Evolutionary conservation across 202 grass and related monocot genomes (phyloP).

Genomic region (Alloteropsis angusta): DNA sequence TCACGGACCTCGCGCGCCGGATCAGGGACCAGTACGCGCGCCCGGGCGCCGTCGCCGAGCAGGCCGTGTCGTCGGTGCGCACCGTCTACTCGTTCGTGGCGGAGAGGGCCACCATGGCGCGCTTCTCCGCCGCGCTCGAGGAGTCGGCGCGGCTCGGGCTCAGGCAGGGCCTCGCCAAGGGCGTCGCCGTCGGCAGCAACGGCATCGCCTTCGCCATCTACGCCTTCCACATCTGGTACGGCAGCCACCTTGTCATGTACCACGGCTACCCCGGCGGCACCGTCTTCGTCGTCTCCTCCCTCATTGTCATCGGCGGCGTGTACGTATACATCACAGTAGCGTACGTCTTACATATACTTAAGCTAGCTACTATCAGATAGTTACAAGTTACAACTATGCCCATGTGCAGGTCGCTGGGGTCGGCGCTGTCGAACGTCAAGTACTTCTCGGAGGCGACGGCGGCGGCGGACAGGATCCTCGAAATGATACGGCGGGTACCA

Average conservation of each 20-base stretch:
- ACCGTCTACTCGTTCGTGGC: slow-evolving; percentile 63
- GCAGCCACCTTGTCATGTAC: slow-evolving; percentile 72
- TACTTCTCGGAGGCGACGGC: slow-evolving; percentile 76
- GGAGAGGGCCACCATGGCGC: slow-evolving; percentile 41
- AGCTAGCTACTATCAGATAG: too few relatives aligned
- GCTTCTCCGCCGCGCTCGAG: slow-evolving; percentile 50
- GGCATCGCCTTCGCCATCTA: slow-evolving; percentile 60
- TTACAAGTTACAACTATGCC: too few relatives aligned
- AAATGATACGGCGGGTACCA: slow-evolving; percentile 52
- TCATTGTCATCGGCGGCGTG: slow-evolving; percentile 53
- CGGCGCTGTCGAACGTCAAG: slow-evolving; percentile 65
- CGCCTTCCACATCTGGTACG: slow-evolving; percentile 72
- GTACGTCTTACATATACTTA: too few relatives aligned
- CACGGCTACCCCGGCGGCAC: slow-evolving; percentile 56
- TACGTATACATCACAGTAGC: background rate
- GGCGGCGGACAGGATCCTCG: slow-evolving; percentile 43
- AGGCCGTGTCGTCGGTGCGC: slow-evolving; percentile 57
- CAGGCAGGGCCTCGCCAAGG: slow-evolving; percentile 66
- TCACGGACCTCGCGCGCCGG: slow-evolving; percentile 40
- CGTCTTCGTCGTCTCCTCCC: slow-evolving; percentile 42
- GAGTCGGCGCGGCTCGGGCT: slow-evolving; percentile 48
- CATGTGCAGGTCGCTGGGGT: slow-evolving; percentile 44
- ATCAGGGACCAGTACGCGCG: slow-evolving; percentile 51
- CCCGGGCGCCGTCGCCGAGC: slow-evolving; percentile 47
- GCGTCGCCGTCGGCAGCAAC: slow-evolving; percentile 57